Evolutionary conservation across 1,284 basidiomycete genomes (phyloP).

Genomic region (Cutaneotrichosporon sp.): DNA sequence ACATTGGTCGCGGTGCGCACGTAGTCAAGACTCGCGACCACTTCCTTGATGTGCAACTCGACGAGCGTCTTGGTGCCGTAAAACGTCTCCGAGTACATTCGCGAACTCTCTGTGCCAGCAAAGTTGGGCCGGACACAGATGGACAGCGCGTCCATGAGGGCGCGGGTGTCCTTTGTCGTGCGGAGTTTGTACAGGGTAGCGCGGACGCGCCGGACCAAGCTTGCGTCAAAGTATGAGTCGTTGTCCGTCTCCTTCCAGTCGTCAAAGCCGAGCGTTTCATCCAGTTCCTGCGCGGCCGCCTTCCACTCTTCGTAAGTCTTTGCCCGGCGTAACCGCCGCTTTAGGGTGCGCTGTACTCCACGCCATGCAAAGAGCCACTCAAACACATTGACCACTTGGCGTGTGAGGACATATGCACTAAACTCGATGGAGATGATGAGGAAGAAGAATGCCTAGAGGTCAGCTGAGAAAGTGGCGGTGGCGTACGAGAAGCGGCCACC

Average conservation of each 20-base stretch:
- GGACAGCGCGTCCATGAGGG: constrained; percentile 82
- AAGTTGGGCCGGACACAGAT: constrained; percentile 91
- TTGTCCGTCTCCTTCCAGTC: constrained; percentile 81
- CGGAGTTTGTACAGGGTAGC: constrained; percentile 37
- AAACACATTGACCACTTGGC: constrained; percentile 88
- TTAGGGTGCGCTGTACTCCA: constrained; percentile 71
- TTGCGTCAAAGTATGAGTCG: constrained; percentile 84
- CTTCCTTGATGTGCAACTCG: constrained; percentile 81
- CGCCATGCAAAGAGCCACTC: constrained; percentile 88
- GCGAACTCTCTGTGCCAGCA: constrained; percentile 84
- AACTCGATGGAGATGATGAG: constrained; percentile 82
- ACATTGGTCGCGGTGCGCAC: constrained; percentile 69
- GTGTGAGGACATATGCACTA: constrained; percentile 73
- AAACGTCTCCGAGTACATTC: constrained; percentile 83
- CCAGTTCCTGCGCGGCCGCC: constrained; percentile 68
- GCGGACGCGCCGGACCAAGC: constrained; percentile 35
- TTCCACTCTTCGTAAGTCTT: constrained; percentile 75
- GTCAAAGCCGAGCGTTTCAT: constrained; percentile 74
- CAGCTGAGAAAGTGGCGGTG: not conserved
- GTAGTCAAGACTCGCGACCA: constrained; percentile 66
- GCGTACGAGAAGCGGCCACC: constrained; percentile 83
- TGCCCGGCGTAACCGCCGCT: constrained; percentile 69
- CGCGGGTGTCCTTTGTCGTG: constrained; percentile 63
- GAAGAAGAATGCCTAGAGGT: constrained; percentile 67
- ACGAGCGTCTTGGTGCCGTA: constrained; percentile 80